Conservation (phyloP, 768 basidiomycete species). For the Tephrocybe sp. region DNA sequence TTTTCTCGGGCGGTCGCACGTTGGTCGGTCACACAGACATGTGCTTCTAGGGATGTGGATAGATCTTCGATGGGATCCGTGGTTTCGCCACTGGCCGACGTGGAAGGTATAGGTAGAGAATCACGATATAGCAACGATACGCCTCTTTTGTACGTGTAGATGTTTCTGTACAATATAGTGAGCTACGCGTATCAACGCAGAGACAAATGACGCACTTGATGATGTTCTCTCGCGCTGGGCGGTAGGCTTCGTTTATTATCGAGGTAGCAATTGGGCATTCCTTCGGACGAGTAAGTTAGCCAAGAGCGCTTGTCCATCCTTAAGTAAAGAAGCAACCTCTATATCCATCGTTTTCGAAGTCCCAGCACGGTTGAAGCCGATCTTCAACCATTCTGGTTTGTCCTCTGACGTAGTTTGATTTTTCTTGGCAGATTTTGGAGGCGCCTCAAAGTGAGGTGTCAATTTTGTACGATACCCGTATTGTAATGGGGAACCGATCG, state of each 20-base stretch:
- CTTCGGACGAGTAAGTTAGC: conserved; percentile 31
- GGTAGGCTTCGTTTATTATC: conserved; percentile 68
- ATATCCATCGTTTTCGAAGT: conserved; percentile 81
- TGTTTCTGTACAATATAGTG: conserved; percentile 50
- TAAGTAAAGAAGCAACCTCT: conserved; percentile 54
- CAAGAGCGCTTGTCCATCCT: neutral
- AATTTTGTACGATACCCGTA: conserved; percentile 96
- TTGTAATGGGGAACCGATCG: conserved; percentile 83
- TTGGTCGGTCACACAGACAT: conserved; percentile 83
- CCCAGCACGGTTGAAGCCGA: conserved; percentile 87
- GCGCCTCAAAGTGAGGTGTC: conserved; percentile 91
- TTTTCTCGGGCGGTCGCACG: conserved; percentile 78
- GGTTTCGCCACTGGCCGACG: conserved; percentile 18
- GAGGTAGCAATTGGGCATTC: conserved; percentile 91
- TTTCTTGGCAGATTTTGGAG: conserved; percentile 42
- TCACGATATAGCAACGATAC: conserved; percentile 91
- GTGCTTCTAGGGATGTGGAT: conserved; percentile 44
- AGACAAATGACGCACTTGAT: conserved; percentile 48
- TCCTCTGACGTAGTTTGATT: conserved; percentile 19
- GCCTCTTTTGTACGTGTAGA: conserved; percentile 78
- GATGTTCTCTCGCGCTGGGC: conserved; percentile 60
- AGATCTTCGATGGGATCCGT: conserved; percentile 32
- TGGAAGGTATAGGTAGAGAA: conserved; percentile 43
- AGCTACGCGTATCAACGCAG: neutral
- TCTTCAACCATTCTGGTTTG: conserved; percentile 70